Percentiles rank a stretch among this genome's conserved stretches.
These are phyloP conservation scores for Carex pumila DNA, from an alignment of 176 grass and related monocot species.

Conservation along the genomic window DNA sequence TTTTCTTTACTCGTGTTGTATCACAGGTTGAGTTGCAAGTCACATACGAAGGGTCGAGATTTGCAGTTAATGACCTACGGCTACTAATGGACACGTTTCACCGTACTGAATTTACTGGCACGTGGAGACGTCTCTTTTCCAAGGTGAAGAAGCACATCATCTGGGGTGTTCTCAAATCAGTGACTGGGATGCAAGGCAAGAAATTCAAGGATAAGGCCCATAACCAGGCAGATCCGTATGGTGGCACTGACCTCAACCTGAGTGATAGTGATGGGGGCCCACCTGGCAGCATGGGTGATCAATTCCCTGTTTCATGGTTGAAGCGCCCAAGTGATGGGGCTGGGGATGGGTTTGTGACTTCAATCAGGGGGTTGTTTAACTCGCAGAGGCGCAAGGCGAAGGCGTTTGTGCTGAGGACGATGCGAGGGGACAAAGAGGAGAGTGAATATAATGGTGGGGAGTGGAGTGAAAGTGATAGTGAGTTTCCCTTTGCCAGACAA, in stretches of 20 bases:
- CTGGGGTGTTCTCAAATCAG: slow-evolving; percentile 95
- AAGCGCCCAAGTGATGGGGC: slow-evolving; percentile 83
- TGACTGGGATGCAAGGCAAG: slow-evolving; percentile 98
- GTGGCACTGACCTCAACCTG: slow-evolving; percentile 57
- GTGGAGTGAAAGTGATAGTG: slow-evolving; percentile 91
- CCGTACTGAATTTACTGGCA: slow-evolving; percentile 81
- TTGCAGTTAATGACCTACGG: slow-evolving; percentile 93
- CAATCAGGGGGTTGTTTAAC: slow-evolving; percentile 96
- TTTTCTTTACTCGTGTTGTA: slow-evolving; percentile 15
- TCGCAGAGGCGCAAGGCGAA: slow-evolving; percentile 94
- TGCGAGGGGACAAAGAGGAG: slow-evolving; percentile 61
- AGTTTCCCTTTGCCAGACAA: slow-evolving; percentile 78
- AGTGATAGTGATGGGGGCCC: slow-evolving; percentile 78
- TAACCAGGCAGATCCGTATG: slow-evolving; percentile 63
- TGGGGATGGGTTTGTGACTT: slow-evolving; percentile 92
- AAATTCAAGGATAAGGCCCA: slow-evolving; percentile 82
- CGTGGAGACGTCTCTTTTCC: slow-evolving; percentile 94
- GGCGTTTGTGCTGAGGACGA: slow-evolving; percentile 67
- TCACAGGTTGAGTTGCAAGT: slow-evolving; percentile 88
- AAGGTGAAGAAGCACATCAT: slow-evolving; percentile 98
- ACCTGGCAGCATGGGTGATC: slow-evolving; percentile 48
- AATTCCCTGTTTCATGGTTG: slow-evolving; percentile 86
- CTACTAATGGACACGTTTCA: slow-evolving; percentile 99
- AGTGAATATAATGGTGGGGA: slow-evolving; percentile 72
- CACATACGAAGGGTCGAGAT: slow-evolving; percentile 94